These are phyloP conservation scores for Phialemonium atrogriseum DNA, from an alignment of 2,329 filamentous ascomycete genomes.

Conservation along the genomic window DNA sequence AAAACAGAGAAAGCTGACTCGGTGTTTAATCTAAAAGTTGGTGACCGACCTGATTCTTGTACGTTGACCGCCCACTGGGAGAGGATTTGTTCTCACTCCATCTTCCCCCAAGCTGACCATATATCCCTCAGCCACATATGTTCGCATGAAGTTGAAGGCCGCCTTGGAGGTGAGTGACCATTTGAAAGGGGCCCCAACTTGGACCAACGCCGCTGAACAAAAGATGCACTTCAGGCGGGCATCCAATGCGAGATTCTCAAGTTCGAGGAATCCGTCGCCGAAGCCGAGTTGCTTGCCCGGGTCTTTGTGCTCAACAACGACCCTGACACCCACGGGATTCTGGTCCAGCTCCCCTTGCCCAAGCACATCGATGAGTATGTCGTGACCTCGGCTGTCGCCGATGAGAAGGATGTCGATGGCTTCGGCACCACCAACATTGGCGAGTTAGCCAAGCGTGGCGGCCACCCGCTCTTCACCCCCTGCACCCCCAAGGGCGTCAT, in stretches of 20 bases:
- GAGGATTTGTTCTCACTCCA: too few relatives aligned
- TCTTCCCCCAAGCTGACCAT: slow-evolving; percentile 10
- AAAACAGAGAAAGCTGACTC: too few relatives aligned
- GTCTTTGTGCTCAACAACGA: slow-evolving; percentile 83
- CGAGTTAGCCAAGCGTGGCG: slow-evolving; percentile 91
- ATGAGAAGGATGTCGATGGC: slow-evolving; percentile 96
- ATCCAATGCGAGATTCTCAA: slow-evolving; percentile 83
- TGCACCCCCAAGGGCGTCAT: slow-evolving; percentile 98
- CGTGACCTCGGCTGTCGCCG: slow-evolving; percentile 81
- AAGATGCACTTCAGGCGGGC: slow-evolving; percentile 53
- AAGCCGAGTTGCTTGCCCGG: slow-evolving; percentile 77
- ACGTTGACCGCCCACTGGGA: too few relatives aligned
- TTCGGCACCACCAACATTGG: slow-evolving; percentile 94
- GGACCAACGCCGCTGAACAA: slow-evolving; percentile 7
- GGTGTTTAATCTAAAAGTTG: slow-evolving; percentile 52
- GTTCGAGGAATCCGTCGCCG: slow-evolving; percentile 71
- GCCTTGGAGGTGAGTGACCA: slow-evolving; percentile 64
- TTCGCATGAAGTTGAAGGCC: slow-evolving; percentile 99
- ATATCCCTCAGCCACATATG: slow-evolving; percentile 98
- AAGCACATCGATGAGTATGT: slow-evolving; percentile 83
- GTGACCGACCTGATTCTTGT: slow-evolving; percentile 89
- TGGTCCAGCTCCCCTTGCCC: slow-evolving; percentile 89
- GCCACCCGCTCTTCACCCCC: slow-evolving; percentile 79
- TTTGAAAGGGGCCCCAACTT: background rate
- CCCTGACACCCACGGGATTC: slow-evolving; percentile 75